phyloP scores from a whole-genome alignment of 2,329 filamentous ascomycete species.

The Curvularia verruculosa region DNA sequence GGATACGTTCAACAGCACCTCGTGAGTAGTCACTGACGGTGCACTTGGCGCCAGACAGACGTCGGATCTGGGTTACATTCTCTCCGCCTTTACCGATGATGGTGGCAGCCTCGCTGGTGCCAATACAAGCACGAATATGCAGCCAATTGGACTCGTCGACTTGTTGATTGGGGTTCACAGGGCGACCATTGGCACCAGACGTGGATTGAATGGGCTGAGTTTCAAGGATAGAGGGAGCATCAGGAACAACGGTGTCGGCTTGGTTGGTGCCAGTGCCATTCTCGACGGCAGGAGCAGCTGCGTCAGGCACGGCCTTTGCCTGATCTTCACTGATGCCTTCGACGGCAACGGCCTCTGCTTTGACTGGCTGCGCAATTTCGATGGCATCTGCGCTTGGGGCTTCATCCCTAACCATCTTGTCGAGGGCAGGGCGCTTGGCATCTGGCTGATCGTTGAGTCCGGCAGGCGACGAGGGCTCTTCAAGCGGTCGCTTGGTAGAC shows the following conservation, averaged over 20 bases:
- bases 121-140: constrained; percentile 95
- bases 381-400: constrained; percentile 57
- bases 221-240: constrained; percentile 59
- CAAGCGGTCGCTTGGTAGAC: constrained; percentile 89
- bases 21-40: constrained; percentile 98
- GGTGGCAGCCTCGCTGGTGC: constrained; percentile 94
- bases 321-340: constrained; percentile 43
- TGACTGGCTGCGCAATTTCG: constrained; percentile 43
- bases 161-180: constrained; percentile 56
- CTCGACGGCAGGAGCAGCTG: constrained; percentile 41
- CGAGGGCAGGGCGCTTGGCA: constrained; percentile 92
- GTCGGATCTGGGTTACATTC: constrained; percentile 96
- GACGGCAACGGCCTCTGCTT: constrained; percentile 41
- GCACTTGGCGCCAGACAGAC: constrained; percentile 94
- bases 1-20: constrained; percentile 93
- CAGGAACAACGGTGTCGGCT: constrained; percentile 72
- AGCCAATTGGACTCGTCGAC: constrained; percentile 96
- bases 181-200: constrained; percentile 59
- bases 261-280: constrained; percentile 66
- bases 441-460: constrained; percentile 92
- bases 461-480: constrained; percentile 95
- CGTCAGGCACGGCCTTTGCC: constrained; percentile 30
- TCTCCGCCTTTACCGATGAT: constrained; percentile 98
- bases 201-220: constrained; percentile 66
- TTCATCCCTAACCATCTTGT: constrained; percentile 82